phyloP scores from a whole-genome alignment of 768 basidiomycete species.

The Megacollybia marginata region DNA sequence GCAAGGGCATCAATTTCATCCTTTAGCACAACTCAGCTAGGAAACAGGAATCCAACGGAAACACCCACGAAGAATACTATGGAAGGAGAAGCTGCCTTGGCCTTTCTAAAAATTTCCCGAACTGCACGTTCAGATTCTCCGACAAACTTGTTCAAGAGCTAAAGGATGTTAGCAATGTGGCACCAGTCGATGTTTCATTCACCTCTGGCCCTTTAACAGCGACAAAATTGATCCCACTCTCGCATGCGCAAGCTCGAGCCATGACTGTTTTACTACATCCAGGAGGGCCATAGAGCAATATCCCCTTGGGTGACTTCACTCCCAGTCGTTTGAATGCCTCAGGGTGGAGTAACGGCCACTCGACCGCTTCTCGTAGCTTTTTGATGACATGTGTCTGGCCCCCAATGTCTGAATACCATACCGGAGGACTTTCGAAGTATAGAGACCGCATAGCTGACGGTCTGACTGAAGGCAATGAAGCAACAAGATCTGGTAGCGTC shows the following conservation, averaged over 20 bases:
- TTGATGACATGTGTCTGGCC: constrained; percentile 78
- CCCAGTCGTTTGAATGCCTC: constrained; percentile 85
- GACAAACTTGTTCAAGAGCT: constrained; percentile 95
- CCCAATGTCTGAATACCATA: constrained; percentile 84
- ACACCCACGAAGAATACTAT: constrained; percentile 90
- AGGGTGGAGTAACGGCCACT: constrained; percentile 89
- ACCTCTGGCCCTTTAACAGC: constrained; percentile 98
- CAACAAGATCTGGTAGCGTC: constrained; percentile 53
- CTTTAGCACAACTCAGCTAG: constrained; percentile 29
- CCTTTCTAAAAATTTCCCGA: constrained; percentile 92
- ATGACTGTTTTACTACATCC: constrained; percentile 97
- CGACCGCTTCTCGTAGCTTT: constrained; percentile 84
- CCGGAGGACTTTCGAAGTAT: constrained; percentile 77
- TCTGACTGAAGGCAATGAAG: constrained; percentile 70
- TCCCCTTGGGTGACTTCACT: constrained; percentile 80
- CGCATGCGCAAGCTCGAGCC: constrained; percentile 86
- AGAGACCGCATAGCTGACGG: constrained; percentile 94
- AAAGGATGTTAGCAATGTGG: constrained; percentile 1
- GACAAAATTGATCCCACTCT: constrained; percentile 92
- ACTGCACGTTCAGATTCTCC: constrained; percentile 96
- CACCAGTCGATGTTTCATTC: constrained; percentile 12
- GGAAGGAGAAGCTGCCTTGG: constrained; percentile 87
- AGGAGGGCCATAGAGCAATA: constrained; percentile 90
- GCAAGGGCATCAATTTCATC: constrained; percentile 97
- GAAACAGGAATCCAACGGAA: neutral